Base-by-base conservation (phyloP, 768 basidiomycete species). In the Xerocomus spinulosus region DNA sequence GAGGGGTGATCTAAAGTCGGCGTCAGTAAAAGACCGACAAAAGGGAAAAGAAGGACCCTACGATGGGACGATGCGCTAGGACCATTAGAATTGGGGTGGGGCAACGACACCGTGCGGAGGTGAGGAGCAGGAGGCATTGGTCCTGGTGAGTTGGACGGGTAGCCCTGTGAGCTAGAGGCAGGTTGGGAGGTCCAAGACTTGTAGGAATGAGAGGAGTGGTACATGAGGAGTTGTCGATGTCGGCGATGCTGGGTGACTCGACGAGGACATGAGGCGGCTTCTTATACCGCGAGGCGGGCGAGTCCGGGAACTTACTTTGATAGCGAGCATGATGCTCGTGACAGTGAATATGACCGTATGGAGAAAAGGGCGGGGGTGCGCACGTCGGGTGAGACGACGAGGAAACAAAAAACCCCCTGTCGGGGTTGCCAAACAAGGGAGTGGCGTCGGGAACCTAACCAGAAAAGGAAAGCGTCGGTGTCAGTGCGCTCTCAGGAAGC, bases 41-140 rank as follows among this genome's bases (percentile, higher is more conserved):
- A n/a, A 17, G 12, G 5, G n/a, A 30, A 18, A 17, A 5, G 12
- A 24, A 5, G 26, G 26, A 5, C 12, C 66, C 5, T 49, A 68
- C 66, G 40, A 5, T 44, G 46, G 3, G 62, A 44, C n/a, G 50
- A 33, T 2, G n/a, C 66, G 40, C 5, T 44, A 44, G 3, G 62
- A 44, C n/a, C 48, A 33, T 2, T 40, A 8, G 67, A 54, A 35
- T 67, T 67, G 10, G 65, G 65, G 42, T 67, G 67, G 9, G 65
- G 65, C 15, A 67, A 26, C 13, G 67, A 60, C 5, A 67, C 64
- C 3, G 64, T 57, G 14, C 46, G 54, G 26, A 64, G 37, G 24
- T 58, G 62, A 1, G 67, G 65, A 3, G 65, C 52, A 28, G 51
- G 9, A 0, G 64, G 65, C 38, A 52, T 60, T 17, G 56, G 53